Evolutionary conservation across 768 basidiomycete genomes (phyloP).

Genomic region (Myochromella boudieri): DNA sequence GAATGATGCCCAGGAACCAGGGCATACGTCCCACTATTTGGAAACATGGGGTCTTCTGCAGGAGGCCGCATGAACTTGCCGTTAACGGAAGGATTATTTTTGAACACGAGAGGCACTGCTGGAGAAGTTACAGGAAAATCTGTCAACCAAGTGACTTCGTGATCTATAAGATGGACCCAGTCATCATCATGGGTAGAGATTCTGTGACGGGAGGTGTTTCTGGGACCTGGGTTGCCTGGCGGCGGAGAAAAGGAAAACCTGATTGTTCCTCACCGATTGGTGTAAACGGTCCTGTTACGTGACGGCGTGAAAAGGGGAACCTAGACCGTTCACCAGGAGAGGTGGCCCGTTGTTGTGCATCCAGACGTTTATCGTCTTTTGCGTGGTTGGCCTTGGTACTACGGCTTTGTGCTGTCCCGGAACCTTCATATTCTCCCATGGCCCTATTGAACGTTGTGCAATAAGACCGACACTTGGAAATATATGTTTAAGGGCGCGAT

Average conservation of each 20-base stretch:
- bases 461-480: too few species aligned
- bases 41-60: background rate
- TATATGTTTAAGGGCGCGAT: too few species aligned
- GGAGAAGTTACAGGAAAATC: constrained; percentile 1
- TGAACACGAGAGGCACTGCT: constrained; percentile 11
- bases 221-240: background rate
- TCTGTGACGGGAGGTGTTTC: background rate
- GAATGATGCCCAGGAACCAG: background rate
- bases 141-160: background rate
- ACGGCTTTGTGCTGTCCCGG: constrained; percentile 8
- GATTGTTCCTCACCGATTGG: too few species aligned
- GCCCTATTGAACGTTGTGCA: too few species aligned
- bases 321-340: background rate
- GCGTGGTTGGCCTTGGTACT: constrained; percentile 16
- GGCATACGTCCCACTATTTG: constrained; percentile 7
- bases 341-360: background rate
- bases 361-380: constrained; percentile 13
- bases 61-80: constrained; percentile 3
- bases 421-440: constrained; percentile 17
- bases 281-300: background rate
- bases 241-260: background rate
- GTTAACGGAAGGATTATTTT: constrained; percentile 7
- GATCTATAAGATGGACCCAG: background rate
- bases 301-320: background rate
- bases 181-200: background rate